Conservation (phyloP, 148 eudicot species). For the Beta vulgaris region DNA sequence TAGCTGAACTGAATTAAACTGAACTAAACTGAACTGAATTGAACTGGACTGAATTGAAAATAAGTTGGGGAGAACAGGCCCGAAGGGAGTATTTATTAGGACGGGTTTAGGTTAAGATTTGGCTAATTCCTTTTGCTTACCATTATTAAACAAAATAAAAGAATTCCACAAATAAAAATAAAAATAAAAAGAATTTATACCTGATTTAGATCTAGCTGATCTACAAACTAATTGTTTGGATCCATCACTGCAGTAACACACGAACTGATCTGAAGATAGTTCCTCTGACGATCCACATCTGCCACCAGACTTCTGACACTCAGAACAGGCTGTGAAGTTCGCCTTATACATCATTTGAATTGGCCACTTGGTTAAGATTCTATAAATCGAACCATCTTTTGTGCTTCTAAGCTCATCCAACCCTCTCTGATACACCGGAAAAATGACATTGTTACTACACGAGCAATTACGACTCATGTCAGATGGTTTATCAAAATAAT, state of each 20-base stretch:
- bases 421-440: conserved; percentile 8
- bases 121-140: too few relatives aligned
- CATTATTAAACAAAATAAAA: too few relatives aligned
- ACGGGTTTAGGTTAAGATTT: too few relatives aligned
- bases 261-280: background rate
- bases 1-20: too few relatives aligned
- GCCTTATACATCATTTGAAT: conserved; percentile 11
- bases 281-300: conserved; percentile 17
- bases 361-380: background rate
- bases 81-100: too few relatives aligned
- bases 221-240: background rate
- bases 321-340: background rate
- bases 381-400: background rate
- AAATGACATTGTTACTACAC: background rate
- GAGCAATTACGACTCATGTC: background rate
- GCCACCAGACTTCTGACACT: conserved; percentile 21
- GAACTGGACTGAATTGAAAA: too few relatives aligned
- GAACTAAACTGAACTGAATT: too few relatives aligned
- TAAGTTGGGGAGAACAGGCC: too few relatives aligned
- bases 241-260: conserved; percentile 19
- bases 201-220: conserved; percentile 7
- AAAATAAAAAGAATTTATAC: background rate
- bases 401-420: background rate
- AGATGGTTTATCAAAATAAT: background rate
- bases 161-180: background rate